phyloP scores from a whole-genome alignment of 2,329 filamentous ascomycete species.

The Fusarium pseudonygamai region DNA sequence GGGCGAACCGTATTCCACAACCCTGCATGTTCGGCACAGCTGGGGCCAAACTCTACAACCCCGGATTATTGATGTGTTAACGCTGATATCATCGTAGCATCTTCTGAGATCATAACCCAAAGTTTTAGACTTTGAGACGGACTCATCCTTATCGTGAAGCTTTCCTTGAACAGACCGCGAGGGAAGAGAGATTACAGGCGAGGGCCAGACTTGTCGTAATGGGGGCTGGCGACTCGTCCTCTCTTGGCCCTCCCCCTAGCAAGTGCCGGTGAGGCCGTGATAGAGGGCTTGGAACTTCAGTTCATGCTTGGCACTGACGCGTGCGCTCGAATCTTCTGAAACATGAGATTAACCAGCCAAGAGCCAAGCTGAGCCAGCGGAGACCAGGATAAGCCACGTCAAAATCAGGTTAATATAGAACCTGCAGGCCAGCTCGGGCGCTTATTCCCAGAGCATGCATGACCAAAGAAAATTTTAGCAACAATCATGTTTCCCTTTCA shows the following conservation, averaged over 20 bases:
- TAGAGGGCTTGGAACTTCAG: conserved; percentile 11
- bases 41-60: conserved; percentile 1
- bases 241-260: conserved; percentile 37
- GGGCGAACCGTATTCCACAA: conserved; percentile 13
- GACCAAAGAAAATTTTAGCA: conserved; percentile 1
- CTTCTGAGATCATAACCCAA: conserved; percentile 20
- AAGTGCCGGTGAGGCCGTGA: conserved; percentile 32
- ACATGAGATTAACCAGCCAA: conserved; percentile 21
- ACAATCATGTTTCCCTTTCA: conserved; percentile 19
- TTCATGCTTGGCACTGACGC: conserved; percentile 42
- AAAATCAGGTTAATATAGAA: conserved; percentile 25
- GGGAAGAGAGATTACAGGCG: neutral
- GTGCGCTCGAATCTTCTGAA: conserved; percentile 18
- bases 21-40: conserved; percentile 9
- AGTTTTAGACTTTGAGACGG: conserved; percentile 18
- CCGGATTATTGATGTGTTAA: conserved; percentile 13
- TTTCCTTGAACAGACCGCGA: neutral
- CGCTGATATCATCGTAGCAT: conserved; percentile 32
- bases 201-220: conserved; percentile 10
- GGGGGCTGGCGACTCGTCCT: conserved; percentile 14
- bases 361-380: conserved; percentile 15
- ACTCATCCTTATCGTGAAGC: neutral
- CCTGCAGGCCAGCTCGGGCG: neutral
- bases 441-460: conserved; percentile 11
- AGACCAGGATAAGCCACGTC: conserved; percentile 11